Conservation (phyloP, 163 green algal genomes). For the Scenedesmus sp. region DNA sequence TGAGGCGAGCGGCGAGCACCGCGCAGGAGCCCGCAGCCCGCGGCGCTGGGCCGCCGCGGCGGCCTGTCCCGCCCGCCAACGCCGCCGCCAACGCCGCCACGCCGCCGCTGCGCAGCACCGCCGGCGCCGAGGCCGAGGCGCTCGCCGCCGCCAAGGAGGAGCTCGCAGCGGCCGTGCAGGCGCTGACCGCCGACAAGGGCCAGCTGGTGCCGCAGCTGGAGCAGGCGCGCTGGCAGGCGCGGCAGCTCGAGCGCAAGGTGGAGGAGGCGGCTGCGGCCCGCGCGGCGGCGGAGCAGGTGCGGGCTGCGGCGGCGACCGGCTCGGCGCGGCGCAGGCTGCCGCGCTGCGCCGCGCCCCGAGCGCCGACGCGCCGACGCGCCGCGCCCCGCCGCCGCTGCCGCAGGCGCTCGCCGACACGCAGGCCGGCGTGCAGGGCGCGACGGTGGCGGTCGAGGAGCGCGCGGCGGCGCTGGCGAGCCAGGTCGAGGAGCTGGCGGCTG, state of each 20-base stretch:
- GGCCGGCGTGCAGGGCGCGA: not conserved
- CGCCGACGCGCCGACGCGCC: too few relatives aligned
- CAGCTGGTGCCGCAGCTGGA: slow-evolving; percentile 67
- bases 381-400: not conserved
- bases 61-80: too few relatives aligned
- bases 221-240: slow-evolving; percentile 66
- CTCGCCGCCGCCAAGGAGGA: slow-evolving; percentile 58
- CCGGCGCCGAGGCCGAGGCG: slow-evolving; percentile 56
- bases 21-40: too few relatives aligned
- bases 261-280: slow-evolving; percentile 46
- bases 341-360: too few relatives aligned
- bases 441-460: slow-evolving; percentile 8
- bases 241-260: slow-evolving; percentile 73
- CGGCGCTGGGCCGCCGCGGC: too few relatives aligned
- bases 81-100: too few relatives aligned
- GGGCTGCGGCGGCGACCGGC: not conserved
- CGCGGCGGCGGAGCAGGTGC: slow-evolving; percentile 40
- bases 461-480: slow-evolving; percentile 21
- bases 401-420: not conserved
- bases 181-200: slow-evolving; percentile 63
- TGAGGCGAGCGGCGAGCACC: too few relatives aligned
- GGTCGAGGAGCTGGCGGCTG: slow-evolving; percentile 22
- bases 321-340: too few relatives aligned
- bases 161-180: slow-evolving; percentile 37
- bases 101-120: too few relatives aligned